Percentiles rank a stretch among this genome's conserved stretches.
These are phyloP conservation scores for Pestalotiopsis sp. DNA, from an alignment of 2,329 filamentous ascomycete genomes.

Conservation along the genomic window DNA sequence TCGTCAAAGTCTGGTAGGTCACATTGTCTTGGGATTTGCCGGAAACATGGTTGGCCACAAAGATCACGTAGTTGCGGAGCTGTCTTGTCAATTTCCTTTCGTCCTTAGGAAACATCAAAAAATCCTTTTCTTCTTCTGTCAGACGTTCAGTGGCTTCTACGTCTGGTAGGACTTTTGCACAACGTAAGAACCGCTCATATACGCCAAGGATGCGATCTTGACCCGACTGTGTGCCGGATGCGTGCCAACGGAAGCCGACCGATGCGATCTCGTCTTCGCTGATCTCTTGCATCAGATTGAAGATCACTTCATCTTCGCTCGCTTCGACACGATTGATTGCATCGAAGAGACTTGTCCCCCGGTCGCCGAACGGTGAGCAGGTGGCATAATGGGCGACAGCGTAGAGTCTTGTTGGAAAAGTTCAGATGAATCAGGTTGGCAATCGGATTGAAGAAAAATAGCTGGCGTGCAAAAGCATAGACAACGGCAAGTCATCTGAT, in stretches of 20 bases:
- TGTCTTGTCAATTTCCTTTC: neutral
- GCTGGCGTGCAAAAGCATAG: no score
- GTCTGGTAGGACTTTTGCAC: neutral
- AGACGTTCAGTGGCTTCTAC: neutral
- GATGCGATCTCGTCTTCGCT: neutral
- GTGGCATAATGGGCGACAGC: neutral
- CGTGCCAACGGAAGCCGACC: neutral
- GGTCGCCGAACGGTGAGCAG: neutral
- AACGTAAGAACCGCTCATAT: neutral
- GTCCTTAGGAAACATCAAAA: neutral
- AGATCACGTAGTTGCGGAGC: neutral
- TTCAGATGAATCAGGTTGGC: no score
- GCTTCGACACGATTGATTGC: neutral
- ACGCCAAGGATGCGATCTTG: neutral
- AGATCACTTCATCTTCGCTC: neutral
- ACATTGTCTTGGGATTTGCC: neutral
- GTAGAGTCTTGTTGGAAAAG: no score
- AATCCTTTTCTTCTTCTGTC: neutral
- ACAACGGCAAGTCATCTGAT: no score
- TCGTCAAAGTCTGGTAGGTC: neutral
- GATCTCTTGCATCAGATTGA: neutral
- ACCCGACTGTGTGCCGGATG: neutral
- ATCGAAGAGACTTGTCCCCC: neutral
- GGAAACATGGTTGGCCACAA: neutral
- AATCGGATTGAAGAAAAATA: no score